Percentiles rank a stretch among this genome's conserved stretches.
These are phyloP conservation scores for Aquilaria malaccensis DNA, from an alignment of 345 rosid species.

Conservation along the genomic window DNA sequence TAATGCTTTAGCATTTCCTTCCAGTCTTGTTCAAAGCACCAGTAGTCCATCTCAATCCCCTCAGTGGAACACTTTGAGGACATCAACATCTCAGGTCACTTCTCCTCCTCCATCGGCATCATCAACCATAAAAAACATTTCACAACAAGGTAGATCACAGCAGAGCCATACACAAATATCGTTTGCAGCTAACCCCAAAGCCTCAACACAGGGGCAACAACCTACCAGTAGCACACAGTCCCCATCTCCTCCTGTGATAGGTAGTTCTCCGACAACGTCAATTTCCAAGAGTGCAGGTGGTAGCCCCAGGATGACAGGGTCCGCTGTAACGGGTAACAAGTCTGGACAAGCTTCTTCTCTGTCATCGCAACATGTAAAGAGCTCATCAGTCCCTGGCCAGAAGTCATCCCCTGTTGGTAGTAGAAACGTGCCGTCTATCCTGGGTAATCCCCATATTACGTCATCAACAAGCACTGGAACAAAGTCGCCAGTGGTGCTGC, in stretches of 20 bases:
- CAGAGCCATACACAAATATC: conserved; percentile 69
- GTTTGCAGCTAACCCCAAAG: conserved; percentile 65
- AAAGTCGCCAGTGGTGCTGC: conserved; percentile 43
- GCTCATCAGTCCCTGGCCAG: conserved; percentile 38
- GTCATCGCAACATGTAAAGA: conserved; percentile 67
- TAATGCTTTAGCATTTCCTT: conserved; percentile 51
- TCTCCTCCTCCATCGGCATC: conserved; percentile 52
- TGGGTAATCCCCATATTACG: conserved; percentile 51
- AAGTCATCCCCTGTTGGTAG: conserved; percentile 59
- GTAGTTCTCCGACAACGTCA: conserved; percentile 80
- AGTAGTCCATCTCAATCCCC: conserved; percentile 56
- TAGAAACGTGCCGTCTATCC: conserved; percentile 52
- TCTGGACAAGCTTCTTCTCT: conserved; percentile 54
- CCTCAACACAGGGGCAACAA: conserved; percentile 48
- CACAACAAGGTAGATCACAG: conserved; percentile 64
- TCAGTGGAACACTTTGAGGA: conserved; percentile 74
- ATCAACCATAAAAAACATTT: conserved; percentile 45
- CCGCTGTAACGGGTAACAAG: conserved; percentile 56
- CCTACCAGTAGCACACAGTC: conserved; percentile 48
- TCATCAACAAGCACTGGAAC: conserved; percentile 40
- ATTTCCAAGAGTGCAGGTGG: conserved; percentile 85
- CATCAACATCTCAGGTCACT: conserved; percentile 45
- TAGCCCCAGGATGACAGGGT: conserved; percentile 72
- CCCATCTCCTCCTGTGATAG: conserved; percentile 58
- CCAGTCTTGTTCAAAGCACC: conserved; percentile 63